Evolutionary conservation across 768 basidiomycete species (phyloP).

Genomic region (Serendipita sp.): DNA sequence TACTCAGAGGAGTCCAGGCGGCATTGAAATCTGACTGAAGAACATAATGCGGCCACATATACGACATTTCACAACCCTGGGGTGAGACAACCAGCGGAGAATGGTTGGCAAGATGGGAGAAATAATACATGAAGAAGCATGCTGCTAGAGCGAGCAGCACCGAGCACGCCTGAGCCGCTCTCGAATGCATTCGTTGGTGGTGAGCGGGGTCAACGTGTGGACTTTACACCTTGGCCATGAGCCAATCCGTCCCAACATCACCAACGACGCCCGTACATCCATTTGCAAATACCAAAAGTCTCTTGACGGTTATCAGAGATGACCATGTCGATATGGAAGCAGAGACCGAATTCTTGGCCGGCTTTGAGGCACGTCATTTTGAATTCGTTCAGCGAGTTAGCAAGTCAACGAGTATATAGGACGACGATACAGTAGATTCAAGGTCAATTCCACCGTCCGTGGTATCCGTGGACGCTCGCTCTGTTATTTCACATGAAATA

Average conservation of each 20-base stretch:
- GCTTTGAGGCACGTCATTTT: conserved; percentile 29
- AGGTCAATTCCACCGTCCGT: conserved; percentile 14
- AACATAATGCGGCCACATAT: conserved; percentile 85
- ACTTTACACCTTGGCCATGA: conserved; percentile 2
- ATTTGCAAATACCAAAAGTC: conserved; percentile 29
- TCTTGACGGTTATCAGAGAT: conserved; percentile 36
- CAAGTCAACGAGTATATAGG: not conserved
- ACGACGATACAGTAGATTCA: conserved; percentile 4
- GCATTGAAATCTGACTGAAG: conserved; percentile 49
- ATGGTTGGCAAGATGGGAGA: not conserved
- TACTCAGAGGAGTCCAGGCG: conserved; percentile 53
- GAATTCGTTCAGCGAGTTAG: not conserved
- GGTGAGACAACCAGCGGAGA: conserved; percentile 34
- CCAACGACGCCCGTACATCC: conserved; percentile 20
- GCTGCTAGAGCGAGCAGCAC: not conserved
- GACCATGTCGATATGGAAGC: conserved; percentile 49
- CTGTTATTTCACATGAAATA: conserved; percentile 51
- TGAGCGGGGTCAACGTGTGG: not conserved
- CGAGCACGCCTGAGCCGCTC: not conserved
- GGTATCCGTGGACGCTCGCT: conserved; percentile 26
- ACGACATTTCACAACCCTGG: conserved; percentile 92
- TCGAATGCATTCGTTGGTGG: not conserved
- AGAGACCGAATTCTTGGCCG: conserved; percentile 48
- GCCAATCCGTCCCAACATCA: not conserved
- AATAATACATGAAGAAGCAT: not conserved